Conservation (phyloP, 2,329 filamentous ascomycete species). For the Decorospora gaudefroyi region DNA sequence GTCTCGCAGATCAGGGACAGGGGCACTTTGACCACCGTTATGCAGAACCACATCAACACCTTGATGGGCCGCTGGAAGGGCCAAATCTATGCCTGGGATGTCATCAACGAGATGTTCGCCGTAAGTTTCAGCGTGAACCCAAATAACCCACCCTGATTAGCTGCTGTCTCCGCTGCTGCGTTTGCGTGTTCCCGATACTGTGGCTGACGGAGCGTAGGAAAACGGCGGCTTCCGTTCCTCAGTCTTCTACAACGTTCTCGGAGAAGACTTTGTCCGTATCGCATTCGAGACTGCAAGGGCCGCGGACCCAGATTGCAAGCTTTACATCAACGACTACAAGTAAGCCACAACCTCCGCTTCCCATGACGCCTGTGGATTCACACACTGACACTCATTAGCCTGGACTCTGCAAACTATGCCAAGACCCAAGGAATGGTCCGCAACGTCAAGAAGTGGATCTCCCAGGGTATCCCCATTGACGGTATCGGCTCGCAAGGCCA, state of each 20-base stretch:
- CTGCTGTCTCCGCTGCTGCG: neutral
- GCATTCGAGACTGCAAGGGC: slow-evolving; percentile 70
- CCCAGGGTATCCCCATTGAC: slow-evolving; percentile 66
- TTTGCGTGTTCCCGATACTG: neutral
- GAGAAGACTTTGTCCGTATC: slow-evolving; percentile 72
- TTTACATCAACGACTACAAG: slow-evolving; percentile 76
- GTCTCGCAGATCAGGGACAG: slow-evolving; percentile 62
- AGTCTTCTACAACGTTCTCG: slow-evolving; percentile 70
- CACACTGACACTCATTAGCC: slow-evolving; percentile 52
- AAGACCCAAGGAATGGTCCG: slow-evolving; percentile 64
- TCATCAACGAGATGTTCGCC: slow-evolving; percentile 70
- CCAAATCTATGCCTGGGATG: slow-evolving; percentile 67
- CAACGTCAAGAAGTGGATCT: slow-evolving; percentile 68
- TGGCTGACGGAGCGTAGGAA: slow-evolving; percentile 58
- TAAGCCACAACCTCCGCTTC: slow-evolving; percentile 18
- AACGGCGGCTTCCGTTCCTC: slow-evolving; percentile 63
- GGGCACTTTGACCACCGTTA: slow-evolving; percentile 59
- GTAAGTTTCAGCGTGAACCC: slow-evolving; percentile 45
- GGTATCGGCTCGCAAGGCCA: slow-evolving; percentile 59
- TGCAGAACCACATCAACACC: slow-evolving; percentile 64
- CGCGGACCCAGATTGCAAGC: slow-evolving; percentile 68
- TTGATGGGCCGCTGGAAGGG: slow-evolving; percentile 66
- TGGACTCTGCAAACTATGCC: slow-evolving; percentile 62
- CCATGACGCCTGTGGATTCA: too few species aligned
- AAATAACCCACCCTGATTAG: too few species aligned